phyloP scores from a whole-genome alignment of 1,284 basidiomycete genomes.

The Cystobasidium pallidum region DNA sequence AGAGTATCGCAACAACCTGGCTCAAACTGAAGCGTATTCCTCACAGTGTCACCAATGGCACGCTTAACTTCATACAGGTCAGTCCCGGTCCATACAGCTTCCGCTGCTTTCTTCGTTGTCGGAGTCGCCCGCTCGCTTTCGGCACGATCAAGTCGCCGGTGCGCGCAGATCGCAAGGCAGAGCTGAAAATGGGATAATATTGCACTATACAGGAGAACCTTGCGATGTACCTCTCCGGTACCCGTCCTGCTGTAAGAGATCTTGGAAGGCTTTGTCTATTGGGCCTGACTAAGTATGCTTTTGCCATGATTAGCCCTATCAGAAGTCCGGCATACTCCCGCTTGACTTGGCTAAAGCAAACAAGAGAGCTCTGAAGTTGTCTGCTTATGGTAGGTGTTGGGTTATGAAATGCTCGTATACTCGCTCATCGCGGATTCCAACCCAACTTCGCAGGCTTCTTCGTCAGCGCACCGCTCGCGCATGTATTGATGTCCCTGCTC shows the following conservation, averaged over 20 bases:
- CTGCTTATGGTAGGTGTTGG: conserved; percentile 45
- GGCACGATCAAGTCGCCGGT: conserved; percentile 23
- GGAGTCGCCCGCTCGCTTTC: background rate
- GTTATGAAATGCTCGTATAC: no score
- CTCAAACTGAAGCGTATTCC: no score
- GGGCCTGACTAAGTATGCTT: conserved; percentile 1
- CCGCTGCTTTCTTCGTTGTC: background rate
- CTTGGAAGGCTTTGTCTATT: conserved; percentile 44
- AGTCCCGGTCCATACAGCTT: background rate
- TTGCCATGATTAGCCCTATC: conserved; percentile 44
- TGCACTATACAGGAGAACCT: conserved; percentile 31
- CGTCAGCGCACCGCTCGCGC: conserved; percentile 79
- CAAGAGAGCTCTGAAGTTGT: conserved; percentile 52
- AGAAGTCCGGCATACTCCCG: conserved; percentile 51
- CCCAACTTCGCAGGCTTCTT: conserved; percentile 71
- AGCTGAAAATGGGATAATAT: background rate
- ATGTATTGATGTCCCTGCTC: conserved; percentile 70
- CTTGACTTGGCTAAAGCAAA: conserved; percentile 51
- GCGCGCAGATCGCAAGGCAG: background rate
- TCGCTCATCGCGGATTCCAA: background rate
- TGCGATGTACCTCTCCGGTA: conserved; percentile 7
- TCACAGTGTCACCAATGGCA: conserved; percentile 33
- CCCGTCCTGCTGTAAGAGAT: background rate
- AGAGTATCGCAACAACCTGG: no score
- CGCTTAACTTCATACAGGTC: conserved; percentile 37